These are phyloP conservation scores for Alternaria novae-zelandiae DNA, from an alignment of 2,329 filamentous ascomycete species.

Conservation along the genomic window DNA sequence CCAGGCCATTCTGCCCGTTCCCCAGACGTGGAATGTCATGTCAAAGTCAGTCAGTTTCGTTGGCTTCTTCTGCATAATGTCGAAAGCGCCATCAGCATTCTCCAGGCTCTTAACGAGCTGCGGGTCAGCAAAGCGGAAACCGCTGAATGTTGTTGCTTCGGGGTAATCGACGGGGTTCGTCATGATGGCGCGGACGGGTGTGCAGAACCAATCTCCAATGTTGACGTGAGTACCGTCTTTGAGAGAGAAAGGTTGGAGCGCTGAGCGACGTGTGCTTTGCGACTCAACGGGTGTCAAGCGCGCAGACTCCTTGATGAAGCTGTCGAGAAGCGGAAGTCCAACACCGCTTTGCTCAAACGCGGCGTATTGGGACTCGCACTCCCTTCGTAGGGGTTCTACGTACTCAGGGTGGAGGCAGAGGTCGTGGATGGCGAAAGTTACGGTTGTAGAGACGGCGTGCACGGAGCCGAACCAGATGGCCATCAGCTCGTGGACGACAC, in stretches of 20 bases:
- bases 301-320: constrained; percentile 29
- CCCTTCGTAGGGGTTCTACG: constrained; percentile 19
- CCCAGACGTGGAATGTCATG: constrained; percentile 24
- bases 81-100: background rate
- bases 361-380: constrained; percentile 19
- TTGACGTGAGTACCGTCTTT: constrained; percentile 22
- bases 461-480: constrained; percentile 47
- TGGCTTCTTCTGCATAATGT: constrained; percentile 12
- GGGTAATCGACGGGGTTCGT: constrained; percentile 16
- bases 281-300: constrained; percentile 26
- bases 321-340: constrained; percentile 28
- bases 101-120: constrained; percentile 4
- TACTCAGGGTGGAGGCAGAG: constrained; percentile 26
- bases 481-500: constrained; percentile 40
- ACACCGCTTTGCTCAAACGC: constrained; percentile 17
- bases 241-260: constrained; percentile 20
- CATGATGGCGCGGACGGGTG: constrained; percentile 25
- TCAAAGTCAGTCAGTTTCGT: constrained; percentile 19
- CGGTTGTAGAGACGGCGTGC: constrained; percentile 30
- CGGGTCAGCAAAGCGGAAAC: constrained; percentile 27
- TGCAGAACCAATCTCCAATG: constrained; percentile 25
- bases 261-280: constrained; percentile 21
- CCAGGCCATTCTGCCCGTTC: constrained; percentile 25
- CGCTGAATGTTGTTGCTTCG: constrained; percentile 19
- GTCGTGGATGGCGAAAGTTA: constrained; percentile 25